Base-by-base conservation (phyloP, 495 filamentous ascomycete species). In the Penicillium antarcticum region DNA sequence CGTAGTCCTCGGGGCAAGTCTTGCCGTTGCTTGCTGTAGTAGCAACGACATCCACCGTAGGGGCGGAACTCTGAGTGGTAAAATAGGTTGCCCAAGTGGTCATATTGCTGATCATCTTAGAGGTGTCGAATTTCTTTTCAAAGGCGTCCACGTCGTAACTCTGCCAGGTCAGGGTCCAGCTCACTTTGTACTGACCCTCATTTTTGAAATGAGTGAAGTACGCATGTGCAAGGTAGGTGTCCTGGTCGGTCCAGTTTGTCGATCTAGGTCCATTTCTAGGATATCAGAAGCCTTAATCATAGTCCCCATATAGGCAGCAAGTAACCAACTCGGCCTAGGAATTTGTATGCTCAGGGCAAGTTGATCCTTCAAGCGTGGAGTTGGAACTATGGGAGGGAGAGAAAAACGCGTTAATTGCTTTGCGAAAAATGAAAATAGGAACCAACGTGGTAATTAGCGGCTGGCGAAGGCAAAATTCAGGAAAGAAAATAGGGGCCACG, bases 221-320 rank as follows among this genome's bases (percentile, higher is more conserved):
- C 7, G 12, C 10, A 42, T 55, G 42, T 29, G 39, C 42, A 23
- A 61, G 56, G 53, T 60, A 62, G 11, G 66, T 59, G 46, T 66
- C 55, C 14, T 56, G 33, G 44, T 19, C 33, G 45, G 45, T 54
- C 45, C 19, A 43, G 39, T 54, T 48, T 8, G 14, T 21, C 52
- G 73, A 35, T 69, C 35, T 10, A 73, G 43, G 53, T 72, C 66
- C 33, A 71, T 53, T 53, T 74, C 72, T 11, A 67, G 38, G 16
- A 56, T 42, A 36, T 26, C 42, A 10, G 52, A 41, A 39, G 47
- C 48, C 14, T 42, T 32, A 12, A 36, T 41, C 8, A 57, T 26
- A 35, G 37, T 36, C 11, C 50, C 51, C 11, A 52, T 40, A 31
- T 36, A 55, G 23, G 21, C 21, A 41, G 47, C 36, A 13, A 55